Base-by-base conservation (phyloP, 495 filamentous ascomycete species). In the Aspergillus avenaceus region DNA sequence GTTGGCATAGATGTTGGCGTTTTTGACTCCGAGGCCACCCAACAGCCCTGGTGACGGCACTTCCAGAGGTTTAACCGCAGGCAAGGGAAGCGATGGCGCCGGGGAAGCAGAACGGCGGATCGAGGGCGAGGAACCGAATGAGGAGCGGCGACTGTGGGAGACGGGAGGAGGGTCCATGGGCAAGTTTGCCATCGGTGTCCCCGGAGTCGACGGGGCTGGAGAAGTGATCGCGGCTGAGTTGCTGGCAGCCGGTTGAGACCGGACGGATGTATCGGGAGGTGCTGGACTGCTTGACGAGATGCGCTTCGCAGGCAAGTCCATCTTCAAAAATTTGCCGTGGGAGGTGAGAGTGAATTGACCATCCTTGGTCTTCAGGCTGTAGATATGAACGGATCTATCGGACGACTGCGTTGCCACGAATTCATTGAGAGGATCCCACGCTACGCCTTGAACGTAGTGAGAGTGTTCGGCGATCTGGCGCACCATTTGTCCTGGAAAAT, bases 381-480 rank as follows among this genome's bases (percentile, higher is more conserved):
- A 97, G 55, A 99, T 92, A 69, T 99, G 93, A 16, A 97, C 92
- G 1, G 93, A 96, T 60, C 93, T 85, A 69, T 99, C 93, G 1
- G 93, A 99, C 2, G 93, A 97, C 64, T 99, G 93, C 18, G 93
- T 99, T 18, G 95, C 93, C 38, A 99, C 88, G 65, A 88, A 99
- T 73, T 99, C 93, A 66, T 99, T 99, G 24, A 96, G 71, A 27
- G 93, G 93, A 70, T 99, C 93, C 93, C 93, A 99, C 2, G 95
- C 91, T 14, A 99, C 93, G 28, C 93, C 93, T 72, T 99, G 93
- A 16, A 99, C 93, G 60, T 97, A 99, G 67, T 99, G 93, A 59
- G 92, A 96, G 71, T 99, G 93, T 64, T 99, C 93, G 34, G 93
- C 95, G 54, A 99, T 99, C 64, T 97, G 92, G 46, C 93, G 85